phyloP scores from a whole-genome alignment of 495 filamentous ascomycete genomes.

The Xylaria palmicola region DNA sequence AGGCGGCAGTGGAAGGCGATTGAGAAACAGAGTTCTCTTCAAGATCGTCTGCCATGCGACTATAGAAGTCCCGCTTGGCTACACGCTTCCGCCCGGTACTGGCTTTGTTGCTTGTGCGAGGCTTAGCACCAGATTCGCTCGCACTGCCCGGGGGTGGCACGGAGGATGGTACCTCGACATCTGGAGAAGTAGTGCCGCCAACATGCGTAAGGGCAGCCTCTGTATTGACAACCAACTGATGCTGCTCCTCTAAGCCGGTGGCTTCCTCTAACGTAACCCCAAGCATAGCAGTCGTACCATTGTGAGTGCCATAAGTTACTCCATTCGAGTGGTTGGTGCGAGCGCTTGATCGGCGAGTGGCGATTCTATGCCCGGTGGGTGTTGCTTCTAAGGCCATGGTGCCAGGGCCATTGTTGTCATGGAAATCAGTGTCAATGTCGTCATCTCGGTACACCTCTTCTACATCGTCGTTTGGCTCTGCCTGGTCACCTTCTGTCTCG shows the following conservation, averaged over 20 bases:
- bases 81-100: slow-evolving; percentile 23
- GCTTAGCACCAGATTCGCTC: neutral
- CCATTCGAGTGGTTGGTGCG: neutral
- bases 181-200: neutral
- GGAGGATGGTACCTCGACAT: slow-evolving; percentile 15
- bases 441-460: slow-evolving; percentile 13
- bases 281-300: slow-evolving; percentile 6
- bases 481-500: neutral
- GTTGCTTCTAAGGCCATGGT: neutral
- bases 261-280: neutral
- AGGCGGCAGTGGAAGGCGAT: slow-evolving; percentile 8
- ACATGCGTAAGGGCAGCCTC: neutral
- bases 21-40: neutral
- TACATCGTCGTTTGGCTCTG: neutral
- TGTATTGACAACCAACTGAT: neutral
- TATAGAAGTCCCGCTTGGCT: slow-evolving; percentile 24
- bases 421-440: neutral
- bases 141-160: neutral
- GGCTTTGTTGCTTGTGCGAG: slow-evolving; percentile 2
- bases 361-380: neutral
- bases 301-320: neutral
- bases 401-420: neutral
- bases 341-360: neutral
- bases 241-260: neutral
- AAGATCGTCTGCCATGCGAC: slow-evolving; percentile 16